phyloP scores from a whole-genome alignment of 768 basidiomycete genomes.

The Lactarius evosmus region DNA sequence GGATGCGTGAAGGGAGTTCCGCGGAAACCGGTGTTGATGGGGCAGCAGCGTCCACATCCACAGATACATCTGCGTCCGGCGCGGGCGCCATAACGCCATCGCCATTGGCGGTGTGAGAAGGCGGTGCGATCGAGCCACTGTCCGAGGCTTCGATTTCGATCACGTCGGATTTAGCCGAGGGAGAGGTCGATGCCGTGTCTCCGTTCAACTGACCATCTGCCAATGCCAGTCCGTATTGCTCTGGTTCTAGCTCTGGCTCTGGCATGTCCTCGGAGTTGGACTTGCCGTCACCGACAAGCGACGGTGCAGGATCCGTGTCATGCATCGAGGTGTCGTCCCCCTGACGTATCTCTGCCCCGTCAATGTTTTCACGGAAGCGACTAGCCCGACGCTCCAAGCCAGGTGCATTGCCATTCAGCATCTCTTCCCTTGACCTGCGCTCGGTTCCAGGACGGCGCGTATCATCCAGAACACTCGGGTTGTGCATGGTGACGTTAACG shows the following conservation, averaged over 20 bases:
- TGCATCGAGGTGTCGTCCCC: conserved; percentile 18
- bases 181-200: conserved; percentile 28
- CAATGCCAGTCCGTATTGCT: too few species aligned
- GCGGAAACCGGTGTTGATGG: conserved; percentile 30
- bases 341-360: conserved; percentile 29
- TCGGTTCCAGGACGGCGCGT: conserved; percentile 14
- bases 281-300: conserved; percentile 22
- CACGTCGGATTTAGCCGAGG: conserved; percentile 22
- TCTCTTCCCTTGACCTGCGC: conserved; percentile 12
- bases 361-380: conserved; percentile 30
- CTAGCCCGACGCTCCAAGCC: conserved; percentile 11
- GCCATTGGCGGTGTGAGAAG: background rate
- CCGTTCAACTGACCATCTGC: conserved; percentile 1
- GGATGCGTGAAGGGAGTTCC: conserved; percentile 45
- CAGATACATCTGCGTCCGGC: conserved; percentile 8
- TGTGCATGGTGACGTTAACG: conserved; percentile 26
- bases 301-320: conserved; percentile 15
- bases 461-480: conserved; percentile 18
- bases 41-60: conserved; percentile 29
- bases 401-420: background rate
- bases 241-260: too few species aligned
- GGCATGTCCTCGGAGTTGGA: conserved; percentile 15
- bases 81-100: background rate
- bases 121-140: conserved; percentile 11
- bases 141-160: conserved; percentile 23